phyloP scores from a whole-genome alignment of 2,329 filamentous ascomycete species.

The Trichoderma sp. region DNA sequence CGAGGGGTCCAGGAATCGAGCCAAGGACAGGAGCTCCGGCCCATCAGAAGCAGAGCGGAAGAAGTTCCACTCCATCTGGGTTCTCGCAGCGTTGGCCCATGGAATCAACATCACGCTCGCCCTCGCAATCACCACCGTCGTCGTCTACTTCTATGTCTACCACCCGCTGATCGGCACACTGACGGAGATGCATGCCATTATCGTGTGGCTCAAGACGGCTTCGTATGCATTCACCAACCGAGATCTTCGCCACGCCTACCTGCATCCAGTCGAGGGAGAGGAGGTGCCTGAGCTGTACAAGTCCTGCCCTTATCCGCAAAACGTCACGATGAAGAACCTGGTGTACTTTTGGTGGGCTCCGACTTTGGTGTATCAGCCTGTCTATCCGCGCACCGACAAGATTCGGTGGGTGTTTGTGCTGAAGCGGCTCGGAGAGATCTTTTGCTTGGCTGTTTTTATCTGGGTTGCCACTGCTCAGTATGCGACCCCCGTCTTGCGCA shows the following conservation, averaged over 20 bases:
- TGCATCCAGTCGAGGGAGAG: slow-evolving; percentile 71
- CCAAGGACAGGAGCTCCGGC: slow-evolving; percentile 50
- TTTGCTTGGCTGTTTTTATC: slow-evolving; percentile 81
- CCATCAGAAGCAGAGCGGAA: slow-evolving; percentile 61
- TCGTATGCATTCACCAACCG: slow-evolving; percentile 97
- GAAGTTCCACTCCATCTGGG: slow-evolving; percentile 76
- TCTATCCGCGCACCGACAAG: slow-evolving; percentile 80
- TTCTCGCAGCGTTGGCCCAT: slow-evolving; percentile 77
- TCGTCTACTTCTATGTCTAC: slow-evolving; percentile 88
- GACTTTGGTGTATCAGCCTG: slow-evolving; percentile 93
- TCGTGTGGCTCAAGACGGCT: slow-evolving; percentile 94
- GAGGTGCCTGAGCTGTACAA: slow-evolving; percentile 81
- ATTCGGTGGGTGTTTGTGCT: slow-evolving; percentile 87
- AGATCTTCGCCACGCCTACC: slow-evolving; percentile 86
- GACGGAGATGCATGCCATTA: slow-evolving; percentile 86
- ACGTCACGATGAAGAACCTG: slow-evolving; percentile 86
- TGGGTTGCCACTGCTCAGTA: slow-evolving; percentile 97
- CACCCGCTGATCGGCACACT: slow-evolving; percentile 92
- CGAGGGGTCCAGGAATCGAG: slow-evolving; percentile 63
- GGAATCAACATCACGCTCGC: slow-evolving; percentile 81
- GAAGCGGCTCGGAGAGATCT: slow-evolving; percentile 78
- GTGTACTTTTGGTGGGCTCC: slow-evolving; percentile 98
- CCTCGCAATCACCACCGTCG: slow-evolving; percentile 75
- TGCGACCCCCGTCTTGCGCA: slow-evolving; percentile 82
- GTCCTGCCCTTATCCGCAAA: slow-evolving; percentile 82